Percentiles rank a stretch among this genome's conserved stretches.
Conservation (phyloP, 768 basidiomycete species). For the Boletus subcaerulescens region DNA sequence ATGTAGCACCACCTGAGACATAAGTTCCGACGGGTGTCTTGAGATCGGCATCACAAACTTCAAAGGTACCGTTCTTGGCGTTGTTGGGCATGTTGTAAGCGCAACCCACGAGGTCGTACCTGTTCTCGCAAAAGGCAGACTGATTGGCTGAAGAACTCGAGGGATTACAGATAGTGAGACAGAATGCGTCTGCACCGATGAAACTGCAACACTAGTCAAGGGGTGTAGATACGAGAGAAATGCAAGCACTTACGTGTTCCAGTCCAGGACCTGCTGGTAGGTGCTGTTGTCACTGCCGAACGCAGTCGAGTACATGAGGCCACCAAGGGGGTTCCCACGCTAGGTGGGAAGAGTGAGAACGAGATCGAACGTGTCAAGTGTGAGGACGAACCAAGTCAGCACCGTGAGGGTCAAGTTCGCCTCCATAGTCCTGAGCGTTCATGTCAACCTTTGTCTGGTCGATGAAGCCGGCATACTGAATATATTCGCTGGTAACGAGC, state of each 20-base stretch:
- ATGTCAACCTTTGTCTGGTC: conserved; percentile 62
- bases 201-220: conserved; percentile 37
- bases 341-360: conserved; percentile 22
- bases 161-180: conserved; percentile 71
- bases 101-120: conserved; percentile 71
- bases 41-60: conserved; percentile 62
- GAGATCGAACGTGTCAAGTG: conserved; percentile 8
- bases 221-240: not conserved
- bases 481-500: conserved; percentile 54
- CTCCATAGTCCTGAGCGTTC: conserved; percentile 54
- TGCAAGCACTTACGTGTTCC: conserved; percentile 50
- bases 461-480: conserved; percentile 61
- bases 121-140: conserved; percentile 61
- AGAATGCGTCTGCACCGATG: conserved; percentile 64
- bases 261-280: conserved; percentile 57
- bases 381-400: conserved; percentile 51
- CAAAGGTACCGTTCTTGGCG: conserved; percentile 57
- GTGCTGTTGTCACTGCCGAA: conserved; percentile 42
- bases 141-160: conserved; percentile 37
- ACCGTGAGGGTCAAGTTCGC: conserved; percentile 76
- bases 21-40: conserved; percentile 61
- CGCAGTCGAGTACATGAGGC: conserved; percentile 60
- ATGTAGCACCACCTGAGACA: conserved; percentile 37
- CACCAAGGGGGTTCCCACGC: conserved; percentile 83
- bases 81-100: conserved; percentile 68